These are phyloP conservation scores for Agaricus bisporus DNA, from an alignment of 768 basidiomycete genomes.

Conservation along the genomic window DNA sequence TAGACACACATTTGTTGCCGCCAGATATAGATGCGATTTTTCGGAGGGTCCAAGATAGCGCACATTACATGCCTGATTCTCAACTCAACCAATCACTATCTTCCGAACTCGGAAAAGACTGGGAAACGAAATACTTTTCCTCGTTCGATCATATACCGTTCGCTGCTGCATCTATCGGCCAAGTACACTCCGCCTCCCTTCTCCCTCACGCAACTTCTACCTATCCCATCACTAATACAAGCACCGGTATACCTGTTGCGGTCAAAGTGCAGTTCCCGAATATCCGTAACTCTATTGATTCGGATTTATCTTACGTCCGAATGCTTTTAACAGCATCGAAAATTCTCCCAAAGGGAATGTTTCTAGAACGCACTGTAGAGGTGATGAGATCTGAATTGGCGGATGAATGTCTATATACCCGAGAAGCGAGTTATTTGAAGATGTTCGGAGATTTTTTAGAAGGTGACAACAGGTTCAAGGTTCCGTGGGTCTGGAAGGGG, in stretches of 20 bases:
- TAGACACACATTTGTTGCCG: conserved; percentile 86
- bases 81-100: conserved; percentile 58
- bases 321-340: conserved; percentile 74
- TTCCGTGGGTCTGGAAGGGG: conserved; percentile 82
- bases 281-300: conserved; percentile 78
- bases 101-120: conserved; percentile 67
- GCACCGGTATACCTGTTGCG: conserved; percentile 39
- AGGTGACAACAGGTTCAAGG: conserved; percentile 61
- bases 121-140: conserved; percentile 57
- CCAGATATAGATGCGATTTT: conserved; percentile 86
- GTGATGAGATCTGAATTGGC: conserved; percentile 86
- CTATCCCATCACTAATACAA: background rate
- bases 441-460: conserved; percentile 54
- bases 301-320: conserved; percentile 83
- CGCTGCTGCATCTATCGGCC: conserved; percentile 95
- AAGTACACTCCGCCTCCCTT: conserved; percentile 80
- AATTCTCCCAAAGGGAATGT: conserved; percentile 83
- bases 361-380: conserved; percentile 81
- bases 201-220: conserved; percentile 31
- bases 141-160: conserved; percentile 84
- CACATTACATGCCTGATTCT: conserved; percentile 99
- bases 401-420: conserved; percentile 88
- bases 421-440: conserved; percentile 70
- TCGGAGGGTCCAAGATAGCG: conserved; percentile 86
- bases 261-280: conserved; percentile 96